These are phyloP conservation scores for Fusarium sublunatum DNA, from an alignment of 2,329 filamentous ascomycete species.

Conservation along the genomic window DNA sequence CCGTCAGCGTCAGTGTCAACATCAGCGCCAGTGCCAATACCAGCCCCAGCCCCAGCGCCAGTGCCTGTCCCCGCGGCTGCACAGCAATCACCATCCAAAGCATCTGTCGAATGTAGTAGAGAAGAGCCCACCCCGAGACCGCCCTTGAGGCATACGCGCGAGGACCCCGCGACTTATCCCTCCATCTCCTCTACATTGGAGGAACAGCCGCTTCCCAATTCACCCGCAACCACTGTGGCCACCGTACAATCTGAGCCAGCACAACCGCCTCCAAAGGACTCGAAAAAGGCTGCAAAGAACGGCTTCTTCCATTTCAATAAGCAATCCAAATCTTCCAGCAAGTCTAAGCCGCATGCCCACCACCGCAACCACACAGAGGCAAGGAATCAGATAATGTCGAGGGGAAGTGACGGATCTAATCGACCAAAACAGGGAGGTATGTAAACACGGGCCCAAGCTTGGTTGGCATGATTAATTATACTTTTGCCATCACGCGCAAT, in stretches of 20 bases:
- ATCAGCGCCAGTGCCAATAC: slow-evolving; percentile 2
- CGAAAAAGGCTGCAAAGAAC: slow-evolving; percentile 59
- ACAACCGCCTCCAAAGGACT: slow-evolving; percentile 49
- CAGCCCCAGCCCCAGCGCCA: slow-evolving; percentile 3
- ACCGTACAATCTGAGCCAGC: slow-evolving; percentile 23
- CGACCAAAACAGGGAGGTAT: slow-evolving; percentile 51
- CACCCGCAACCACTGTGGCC: slow-evolving; percentile 36
- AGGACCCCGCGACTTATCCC: slow-evolving; percentile 45
- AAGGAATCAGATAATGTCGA: slow-evolving; percentile 54
- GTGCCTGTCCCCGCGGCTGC: slow-evolving; percentile 3
- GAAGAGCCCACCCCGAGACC: slow-evolving; percentile 43
- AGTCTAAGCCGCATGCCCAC: slow-evolving; percentile 43
- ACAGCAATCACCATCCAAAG: slow-evolving; percentile 28
- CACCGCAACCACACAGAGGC: slow-evolving; percentile 50
- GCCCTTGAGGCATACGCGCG: slow-evolving; percentile 43
- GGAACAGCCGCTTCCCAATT: slow-evolving; percentile 34
- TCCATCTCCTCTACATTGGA: slow-evolving; percentile 45
- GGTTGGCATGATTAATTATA: slow-evolving; percentile 24
- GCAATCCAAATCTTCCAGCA: slow-evolving; percentile 56
- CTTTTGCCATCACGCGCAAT: slow-evolving; percentile 32
- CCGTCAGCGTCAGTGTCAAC: slow-evolving; percentile 9
- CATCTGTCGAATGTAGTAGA: slow-evolving; percentile 30
- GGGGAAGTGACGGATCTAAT: slow-evolving; percentile 50
- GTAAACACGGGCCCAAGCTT: slow-evolving; percentile 40
- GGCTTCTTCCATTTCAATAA: slow-evolving; percentile 66